Evolutionary conservation across 139 green algal genomes (phyloP).

Genomic region (Microglena sp.): DNA sequence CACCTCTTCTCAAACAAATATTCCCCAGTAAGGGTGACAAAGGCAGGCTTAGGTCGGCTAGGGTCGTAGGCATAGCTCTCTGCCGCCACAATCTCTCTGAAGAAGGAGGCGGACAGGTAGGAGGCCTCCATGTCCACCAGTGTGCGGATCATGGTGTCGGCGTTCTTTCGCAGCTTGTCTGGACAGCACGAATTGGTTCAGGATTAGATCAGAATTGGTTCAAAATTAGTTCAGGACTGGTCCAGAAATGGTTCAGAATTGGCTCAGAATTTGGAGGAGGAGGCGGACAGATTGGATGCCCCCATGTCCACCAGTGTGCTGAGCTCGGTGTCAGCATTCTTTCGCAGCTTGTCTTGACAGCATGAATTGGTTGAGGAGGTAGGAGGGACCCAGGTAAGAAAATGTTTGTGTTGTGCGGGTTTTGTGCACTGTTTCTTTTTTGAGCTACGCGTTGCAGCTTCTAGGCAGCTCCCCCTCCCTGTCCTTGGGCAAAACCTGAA

Average conservation of each 20-base stretch:
- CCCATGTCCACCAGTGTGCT: conserved; percentile 86
- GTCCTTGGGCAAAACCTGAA: no score
- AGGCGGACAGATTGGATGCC: conserved; percentile 76
- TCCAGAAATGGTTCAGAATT: background rate
- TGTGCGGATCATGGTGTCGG: conserved; percentile 46
- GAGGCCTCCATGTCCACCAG: conserved; percentile 90
- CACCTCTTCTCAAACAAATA: conserved; percentile 16
- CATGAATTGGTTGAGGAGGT: no score
- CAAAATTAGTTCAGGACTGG: background rate
- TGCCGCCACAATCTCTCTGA: conserved; percentile 70
- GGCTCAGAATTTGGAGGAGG: conserved; percentile 68
- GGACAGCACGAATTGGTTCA: background rate
- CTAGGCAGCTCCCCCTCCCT: no score
- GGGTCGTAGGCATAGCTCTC: conserved; percentile 50
- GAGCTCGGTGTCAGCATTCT: conserved; percentile 28
- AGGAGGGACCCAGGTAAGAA: background rate
- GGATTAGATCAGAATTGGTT: background rate
- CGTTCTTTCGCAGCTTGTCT: conserved; percentile 34
- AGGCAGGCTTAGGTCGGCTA: conserved; percentile 35
- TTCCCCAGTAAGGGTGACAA: conserved; percentile 38
- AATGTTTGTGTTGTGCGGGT: background rate
- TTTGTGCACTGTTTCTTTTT: background rate
- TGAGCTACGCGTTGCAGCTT: no score
- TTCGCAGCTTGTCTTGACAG: conserved; percentile 40
- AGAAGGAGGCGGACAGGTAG: conserved; percentile 86